Base-by-base conservation (phyloP, 208 protist genomes). In the Crithidia sp. region DNA sequence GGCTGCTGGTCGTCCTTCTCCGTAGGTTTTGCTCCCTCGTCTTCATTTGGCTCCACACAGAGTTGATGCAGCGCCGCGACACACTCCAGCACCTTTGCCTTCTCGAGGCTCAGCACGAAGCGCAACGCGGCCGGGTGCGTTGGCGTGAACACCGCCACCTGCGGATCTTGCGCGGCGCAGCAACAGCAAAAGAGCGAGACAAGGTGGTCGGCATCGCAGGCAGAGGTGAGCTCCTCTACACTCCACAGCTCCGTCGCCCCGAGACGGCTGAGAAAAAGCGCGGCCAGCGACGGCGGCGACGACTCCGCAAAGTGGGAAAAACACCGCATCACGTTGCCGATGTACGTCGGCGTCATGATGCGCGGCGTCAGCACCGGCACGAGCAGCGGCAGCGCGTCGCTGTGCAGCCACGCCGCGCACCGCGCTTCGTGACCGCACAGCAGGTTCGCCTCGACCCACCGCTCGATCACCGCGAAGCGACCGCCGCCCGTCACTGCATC, bases 391-490 rank as follows among this genome's bases (percentile, higher is more conserved):
- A 95, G 74, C 45, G 74, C 77, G 39, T 85, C 84, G n/a, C 68
- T 70, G 14, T 58, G n/a, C 56, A 94, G 64, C 89, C 91, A 96
- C 61, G 79, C 67, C 70, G 84, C 79, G n/a, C 87, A 81, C 55
- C 82, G 76, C 36, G 65, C 71, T 2, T 57, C 41, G 13, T 76
- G 39, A 10, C 79, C 61, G 47, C 49, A 65, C 60, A 89, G 86
- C n/a, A 96, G 67, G 54, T 85, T 81, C 44, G 37, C 60, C 74
- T 91, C 81, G 14, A 96, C 91, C 82, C 85, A 88, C 57, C 70
- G 69, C 16, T 65, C 80, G 40, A 96, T 72, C 12, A 80, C 70
- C 6, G 83, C 79, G 60, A 71, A 77, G 72, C 78, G 59, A 14
- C 53, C 49, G 41, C 66, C 53, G 43, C 13, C 47, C 10, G 28